Percentiles rank a stretch among this genome's conserved stretches.
phyloP scores from a whole-genome alignment of 257 asterid species.

The Avicennia marina region DNA sequence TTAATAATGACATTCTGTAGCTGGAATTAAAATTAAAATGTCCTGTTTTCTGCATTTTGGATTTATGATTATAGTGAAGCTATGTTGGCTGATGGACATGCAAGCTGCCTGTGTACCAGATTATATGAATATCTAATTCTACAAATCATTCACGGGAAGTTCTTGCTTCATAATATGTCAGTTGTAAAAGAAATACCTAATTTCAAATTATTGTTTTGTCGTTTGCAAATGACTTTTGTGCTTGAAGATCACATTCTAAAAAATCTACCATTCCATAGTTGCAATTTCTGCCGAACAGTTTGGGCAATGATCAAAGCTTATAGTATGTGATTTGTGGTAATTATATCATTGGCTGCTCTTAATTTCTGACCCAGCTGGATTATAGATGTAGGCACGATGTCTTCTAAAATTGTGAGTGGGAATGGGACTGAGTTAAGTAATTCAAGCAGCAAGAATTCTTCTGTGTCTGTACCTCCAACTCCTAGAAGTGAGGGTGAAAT shows the following conservation, averaged over 20 bases:
- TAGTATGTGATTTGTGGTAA: background rate
- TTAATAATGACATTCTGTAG: constrained; percentile 11
- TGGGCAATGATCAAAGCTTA: background rate
- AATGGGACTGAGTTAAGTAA: constrained; percentile 46
- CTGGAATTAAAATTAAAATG: background rate
- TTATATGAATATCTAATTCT: too few relatives aligned
- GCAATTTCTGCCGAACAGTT: background rate
- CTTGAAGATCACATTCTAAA: too few relatives aligned
- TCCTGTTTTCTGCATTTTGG: constrained; percentile 14
- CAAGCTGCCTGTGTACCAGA: too few relatives aligned
- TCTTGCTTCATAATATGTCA: too few relatives aligned
- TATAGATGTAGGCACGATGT: constrained; percentile 20
- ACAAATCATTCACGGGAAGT: too few relatives aligned
- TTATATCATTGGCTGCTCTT: background rate
- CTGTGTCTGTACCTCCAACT: constrained; percentile 58
- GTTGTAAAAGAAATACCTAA: too few relatives aligned
- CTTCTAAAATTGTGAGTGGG: constrained; percentile 47
- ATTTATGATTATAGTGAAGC: too few relatives aligned
- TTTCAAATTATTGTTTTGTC: background rate
- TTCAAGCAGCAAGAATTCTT: constrained; percentile 62
- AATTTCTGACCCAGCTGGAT: background rate
- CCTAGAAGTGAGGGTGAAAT: constrained; percentile 91
- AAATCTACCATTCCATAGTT: background rate
- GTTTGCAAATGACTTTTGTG: background rate
- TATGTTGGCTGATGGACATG: too few relatives aligned